Evolutionary conservation across 108 stramenopile genomes (phyloP).

Genomic region (Skeletonema tropicum): DNA sequence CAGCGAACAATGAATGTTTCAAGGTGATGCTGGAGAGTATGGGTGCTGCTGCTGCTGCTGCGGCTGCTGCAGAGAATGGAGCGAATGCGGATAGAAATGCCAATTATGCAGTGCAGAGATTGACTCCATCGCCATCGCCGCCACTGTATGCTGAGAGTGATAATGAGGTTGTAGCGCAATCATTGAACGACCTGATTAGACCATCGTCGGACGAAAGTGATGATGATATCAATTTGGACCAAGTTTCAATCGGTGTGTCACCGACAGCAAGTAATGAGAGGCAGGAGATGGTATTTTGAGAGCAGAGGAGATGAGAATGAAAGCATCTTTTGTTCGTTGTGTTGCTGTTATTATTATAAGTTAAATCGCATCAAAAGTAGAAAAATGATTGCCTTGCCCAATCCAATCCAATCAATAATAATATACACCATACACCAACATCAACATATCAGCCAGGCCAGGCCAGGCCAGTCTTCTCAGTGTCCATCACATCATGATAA

Average conservation of each 20-base stretch:
- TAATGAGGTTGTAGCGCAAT: background rate
- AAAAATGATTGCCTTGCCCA: no score
- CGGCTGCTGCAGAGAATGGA: background rate
- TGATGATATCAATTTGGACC: background rate
- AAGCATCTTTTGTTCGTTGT: no score
- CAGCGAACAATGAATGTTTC: slow-evolving; percentile 44
- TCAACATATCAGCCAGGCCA: no score
- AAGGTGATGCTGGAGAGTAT: slow-evolving; percentile 5
- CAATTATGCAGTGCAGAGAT: background rate
- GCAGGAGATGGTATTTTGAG: slow-evolving; percentile 3
- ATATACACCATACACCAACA: no score
- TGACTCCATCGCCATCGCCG: background rate
- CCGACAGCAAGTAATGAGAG: background rate
- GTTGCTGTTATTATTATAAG: no score
- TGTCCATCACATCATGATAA: no score
- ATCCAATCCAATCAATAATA: no score
- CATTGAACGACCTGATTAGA: background rate
- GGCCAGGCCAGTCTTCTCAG: no score
- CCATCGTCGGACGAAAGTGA: background rate
- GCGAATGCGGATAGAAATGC: background rate
- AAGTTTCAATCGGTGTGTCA: background rate
- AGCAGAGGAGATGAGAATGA: no score
- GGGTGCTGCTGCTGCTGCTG: background rate
- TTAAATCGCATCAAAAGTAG: no score
- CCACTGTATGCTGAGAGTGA: background rate